Conservation (phyloP, 495 filamentous ascomycete genomes). For the Sporormia fimetaria region DNA sequence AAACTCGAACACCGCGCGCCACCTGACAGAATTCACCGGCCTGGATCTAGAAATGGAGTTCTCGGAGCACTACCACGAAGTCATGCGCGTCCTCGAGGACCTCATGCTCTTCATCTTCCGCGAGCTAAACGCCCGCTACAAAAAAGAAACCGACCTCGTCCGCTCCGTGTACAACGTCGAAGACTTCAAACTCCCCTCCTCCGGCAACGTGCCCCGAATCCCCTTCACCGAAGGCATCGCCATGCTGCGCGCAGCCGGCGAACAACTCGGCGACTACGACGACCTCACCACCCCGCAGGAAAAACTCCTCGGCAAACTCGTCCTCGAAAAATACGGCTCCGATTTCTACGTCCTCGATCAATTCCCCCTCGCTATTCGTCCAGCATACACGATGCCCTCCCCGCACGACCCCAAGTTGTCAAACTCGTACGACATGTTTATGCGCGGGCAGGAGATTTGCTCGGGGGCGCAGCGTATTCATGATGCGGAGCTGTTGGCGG, state of each 20-base stretch:
- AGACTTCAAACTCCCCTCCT: conserved; percentile 40
- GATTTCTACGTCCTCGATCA: conserved; percentile 92
- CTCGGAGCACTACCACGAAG: conserved; percentile 39
- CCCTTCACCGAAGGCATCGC: conserved; percentile 78
- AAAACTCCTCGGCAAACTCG: conserved; percentile 76
- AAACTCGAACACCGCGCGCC: conserved; percentile 38
- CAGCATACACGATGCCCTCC: conserved; percentile 83
- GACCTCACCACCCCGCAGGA: conserved; percentile 70
- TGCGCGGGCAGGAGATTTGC: conserved; percentile 85
- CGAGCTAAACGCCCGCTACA: conserved; percentile 31
- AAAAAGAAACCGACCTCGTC: conserved; percentile 35
- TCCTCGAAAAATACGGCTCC: conserved; percentile 71
- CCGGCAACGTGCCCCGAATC: conserved; percentile 68
- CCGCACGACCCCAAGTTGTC: conserved; percentile 49
- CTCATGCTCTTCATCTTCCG: conserved; percentile 39
- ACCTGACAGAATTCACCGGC: conserved; percentile 39
- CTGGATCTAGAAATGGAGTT: conserved; percentile 40
- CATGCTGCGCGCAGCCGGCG: conserved; percentile 67
- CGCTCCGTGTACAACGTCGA: conserved; percentile 34
- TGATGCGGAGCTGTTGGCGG: conserved; percentile 55
- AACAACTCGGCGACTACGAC: conserved; percentile 58
- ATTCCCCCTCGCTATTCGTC: conserved; percentile 73
- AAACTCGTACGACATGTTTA: conserved; percentile 89
- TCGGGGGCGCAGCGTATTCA: conserved; percentile 81
- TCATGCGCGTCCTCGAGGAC: conserved; percentile 34